These are phyloP conservation scores for Sarocladium strictum DNA, from an alignment of 2,329 filamentous ascomycete species.

Conservation along the genomic window DNA sequence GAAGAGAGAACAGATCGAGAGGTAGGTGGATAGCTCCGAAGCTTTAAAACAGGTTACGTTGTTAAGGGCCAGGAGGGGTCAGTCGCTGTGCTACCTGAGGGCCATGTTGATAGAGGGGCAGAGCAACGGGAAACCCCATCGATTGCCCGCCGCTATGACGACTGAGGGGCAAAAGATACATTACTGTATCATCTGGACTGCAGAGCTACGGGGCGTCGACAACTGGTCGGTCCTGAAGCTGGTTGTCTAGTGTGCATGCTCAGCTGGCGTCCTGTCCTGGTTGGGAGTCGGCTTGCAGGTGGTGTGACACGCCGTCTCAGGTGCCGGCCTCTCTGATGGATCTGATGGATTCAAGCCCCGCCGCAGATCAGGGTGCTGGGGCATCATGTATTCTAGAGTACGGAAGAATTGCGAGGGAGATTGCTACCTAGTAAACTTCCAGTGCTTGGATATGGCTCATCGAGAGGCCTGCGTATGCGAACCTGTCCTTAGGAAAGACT, in stretches of 20 bases:
- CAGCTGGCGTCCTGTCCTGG: conserved; percentile 1
- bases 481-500: not conserved
- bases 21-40: not conserved
- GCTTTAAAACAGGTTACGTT: not conserved
- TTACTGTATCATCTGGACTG: too few species aligned
- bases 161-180: not conserved
- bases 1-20: not conserved
- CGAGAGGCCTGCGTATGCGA: too few species aligned
- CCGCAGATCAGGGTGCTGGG: not conserved
- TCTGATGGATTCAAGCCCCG: too few species aligned
- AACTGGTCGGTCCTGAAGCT: not conserved
- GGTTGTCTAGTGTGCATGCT: not conserved
- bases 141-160: not conserved
- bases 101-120: conserved; percentile 8
- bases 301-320: conserved; percentile 9
- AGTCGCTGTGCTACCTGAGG: too few species aligned
- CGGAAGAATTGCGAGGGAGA: too few species aligned
- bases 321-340: not conserved
- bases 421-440: too few species aligned
- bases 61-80: not conserved
- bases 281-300: not conserved
- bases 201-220: not conserved
- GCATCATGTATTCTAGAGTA: not conserved
- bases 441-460: too few species aligned
- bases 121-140: not conserved